Percentiles rank a stretch among this genome's conserved stretches.
Conservation (phyloP, 1,284 basidiomycete genomes). For the Bjerkandera adusta region DNA sequence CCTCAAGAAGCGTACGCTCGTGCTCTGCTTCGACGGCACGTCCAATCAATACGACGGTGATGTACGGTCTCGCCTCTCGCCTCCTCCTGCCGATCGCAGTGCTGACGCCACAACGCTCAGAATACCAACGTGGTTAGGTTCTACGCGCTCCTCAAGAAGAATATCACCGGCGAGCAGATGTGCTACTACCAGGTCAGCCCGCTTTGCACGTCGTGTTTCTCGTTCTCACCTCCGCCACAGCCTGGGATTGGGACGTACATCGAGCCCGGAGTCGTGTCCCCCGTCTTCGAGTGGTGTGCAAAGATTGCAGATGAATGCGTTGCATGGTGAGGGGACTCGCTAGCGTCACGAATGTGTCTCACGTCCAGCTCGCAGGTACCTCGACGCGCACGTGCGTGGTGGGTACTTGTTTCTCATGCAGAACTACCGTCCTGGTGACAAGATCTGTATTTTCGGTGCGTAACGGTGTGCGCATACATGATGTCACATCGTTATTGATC, state of each 20-base stretch:
- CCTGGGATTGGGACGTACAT: slow-evolving; percentile 51
- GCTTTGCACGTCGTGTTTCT: not conserved
- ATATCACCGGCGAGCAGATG: slow-evolving; percentile 32
- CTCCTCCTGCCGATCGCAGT: not conserved
- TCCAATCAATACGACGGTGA: slow-evolving; percentile 45
- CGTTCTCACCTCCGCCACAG: slow-evolving; percentile 10
- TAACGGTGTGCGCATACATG: slow-evolving; percentile 10
- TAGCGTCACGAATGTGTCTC: not conserved
- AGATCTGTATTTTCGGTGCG: slow-evolving; percentile 53
- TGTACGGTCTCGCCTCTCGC: slow-evolving; percentile 17
- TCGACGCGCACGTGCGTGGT: slow-evolving; percentile 52
- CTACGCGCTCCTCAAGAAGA: slow-evolving; percentile 37
- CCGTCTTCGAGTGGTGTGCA: slow-evolving; percentile 36
- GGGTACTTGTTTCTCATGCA: slow-evolving; percentile 68
- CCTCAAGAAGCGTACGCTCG: slow-evolving; percentile 33
- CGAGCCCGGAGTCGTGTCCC: slow-evolving; percentile 35
- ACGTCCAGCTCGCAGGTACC: slow-evolving; percentile 29
- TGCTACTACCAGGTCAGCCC: slow-evolving; percentile 40
- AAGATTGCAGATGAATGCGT: slow-evolving; percentile 45
- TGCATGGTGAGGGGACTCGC: slow-evolving; percentile 36
- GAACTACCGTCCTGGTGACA: slow-evolving; percentile 49
- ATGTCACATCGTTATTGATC: not conserved
- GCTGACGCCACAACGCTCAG: slow-evolving; percentile 1
- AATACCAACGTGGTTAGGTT: slow-evolving; percentile 34
- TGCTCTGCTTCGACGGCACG: slow-evolving; percentile 55